These are phyloP conservation scores for Fusarium sororula DNA, from an alignment of 2,329 filamentous ascomycete genomes.

Conservation along the genomic window DNA sequence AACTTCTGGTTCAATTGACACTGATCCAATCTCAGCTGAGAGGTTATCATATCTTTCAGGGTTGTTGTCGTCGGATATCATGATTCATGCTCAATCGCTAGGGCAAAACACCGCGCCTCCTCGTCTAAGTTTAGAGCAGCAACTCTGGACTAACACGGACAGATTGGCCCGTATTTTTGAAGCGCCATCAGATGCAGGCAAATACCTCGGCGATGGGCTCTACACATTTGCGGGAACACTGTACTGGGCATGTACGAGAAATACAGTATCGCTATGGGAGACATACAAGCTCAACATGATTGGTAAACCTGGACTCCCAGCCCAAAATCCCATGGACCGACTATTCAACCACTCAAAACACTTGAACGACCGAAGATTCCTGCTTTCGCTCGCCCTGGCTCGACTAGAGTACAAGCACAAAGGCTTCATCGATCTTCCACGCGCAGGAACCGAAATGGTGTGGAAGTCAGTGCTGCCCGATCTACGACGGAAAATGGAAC, in stretches of 20 bases:
- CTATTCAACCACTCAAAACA: conserved; percentile 38
- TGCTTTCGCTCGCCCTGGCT: conserved; percentile 31
- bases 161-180: conserved; percentile 38
- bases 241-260: conserved; percentile 37
- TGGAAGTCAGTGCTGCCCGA: not conserved
- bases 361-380: conserved; percentile 31
- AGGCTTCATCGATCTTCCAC: conserved; percentile 29
- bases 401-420: conserved; percentile 34
- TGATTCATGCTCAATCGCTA: not conserved
- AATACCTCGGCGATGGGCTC: conserved; percentile 36
- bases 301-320: not conserved
- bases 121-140: conserved; percentile 1
- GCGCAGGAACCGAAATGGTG: not conserved
- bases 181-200: conserved; percentile 27
- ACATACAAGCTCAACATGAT: conserved; percentile 21
- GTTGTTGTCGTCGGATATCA: not conserved
- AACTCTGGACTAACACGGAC: conserved; percentile 38
- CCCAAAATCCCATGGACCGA: conserved; percentile 26
- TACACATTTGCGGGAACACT: conserved; percentile 37
- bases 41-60: not conserved
- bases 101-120: not conserved
- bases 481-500: conserved; percentile 13
- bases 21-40: not conserved
- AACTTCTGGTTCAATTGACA: not conserved
- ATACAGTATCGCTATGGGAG: conserved; percentile 37